Base-by-base conservation (phyloP, 1,139 yeast genomes). In the Candida frijolesensis region DNA sequence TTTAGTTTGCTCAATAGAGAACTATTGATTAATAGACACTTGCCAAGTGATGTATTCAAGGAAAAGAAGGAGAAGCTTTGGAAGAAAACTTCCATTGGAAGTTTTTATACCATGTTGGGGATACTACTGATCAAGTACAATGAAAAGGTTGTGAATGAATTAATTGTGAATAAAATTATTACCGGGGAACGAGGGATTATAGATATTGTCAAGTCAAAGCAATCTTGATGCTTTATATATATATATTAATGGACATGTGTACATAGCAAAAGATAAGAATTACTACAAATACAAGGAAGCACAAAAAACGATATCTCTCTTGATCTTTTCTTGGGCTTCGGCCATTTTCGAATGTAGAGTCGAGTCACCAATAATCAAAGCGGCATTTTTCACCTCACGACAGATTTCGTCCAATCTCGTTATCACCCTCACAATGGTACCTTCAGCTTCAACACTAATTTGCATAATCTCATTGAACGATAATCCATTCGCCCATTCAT, bases 401-500 rank as follows among this genome's bases (percentile, higher is more conserved):
- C 98, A 92, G 34, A 94, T 84, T 70, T 94, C 99, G 69, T 94
- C 99, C 51, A 94, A 72, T 60, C 98, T 80, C 2, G 97, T 90
- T 47, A 94, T 94, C 7, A 94, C 98, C 61, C 99, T 79, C n/a
- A 94, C 99, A 66, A 94, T 95, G 0, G 97, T 89, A 37, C 99
- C 99, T 69, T 94, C 99, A 33, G 95, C 94, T 62, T 92, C 97
- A 18, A 83, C 84, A 56, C 96, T 88, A 57, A 90, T 79, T 54
- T 83, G 86, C 87, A 92, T 94, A 58, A 94, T 94, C 52, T 89
- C 95, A 57, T 87, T 87, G 71, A 94, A 94, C 0, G 95, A 80
- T 78, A 91, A 79, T 1, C 99, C 99, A 57, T 96, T 79, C 1
- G 98, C 97, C 99, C 99, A 94, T 68, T 94, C 98, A 65, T 94